These are phyloP conservation scores for Trichoderma sp. DNA, from an alignment of 2,329 filamentous ascomycete genomes.

Conservation along the genomic window DNA sequence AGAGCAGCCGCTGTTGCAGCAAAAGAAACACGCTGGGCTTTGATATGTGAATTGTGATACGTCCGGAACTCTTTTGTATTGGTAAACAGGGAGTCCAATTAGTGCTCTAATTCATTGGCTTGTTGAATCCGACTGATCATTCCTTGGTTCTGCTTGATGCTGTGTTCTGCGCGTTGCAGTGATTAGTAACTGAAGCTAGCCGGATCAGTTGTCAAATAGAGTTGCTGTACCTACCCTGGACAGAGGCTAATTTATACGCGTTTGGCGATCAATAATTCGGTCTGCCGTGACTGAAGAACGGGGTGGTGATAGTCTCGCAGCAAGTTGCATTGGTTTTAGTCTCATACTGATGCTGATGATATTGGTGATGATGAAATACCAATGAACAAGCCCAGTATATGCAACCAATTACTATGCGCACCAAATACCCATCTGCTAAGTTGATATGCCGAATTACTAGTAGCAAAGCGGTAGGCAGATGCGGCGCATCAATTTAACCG, in stretches of 20 bases:
- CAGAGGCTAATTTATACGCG: background rate
- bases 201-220: background rate
- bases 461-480: background rate
- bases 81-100: background rate
- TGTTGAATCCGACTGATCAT: background rate
- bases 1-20: background rate
- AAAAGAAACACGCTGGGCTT: background rate
- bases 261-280: background rate
- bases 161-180: no score
- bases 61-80: background rate
- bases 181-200: background rate
- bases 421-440: no score
- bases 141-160: background rate
- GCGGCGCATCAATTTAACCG: constrained; percentile 10
- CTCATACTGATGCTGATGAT: no score
- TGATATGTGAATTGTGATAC: background rate
- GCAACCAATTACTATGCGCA: no score
- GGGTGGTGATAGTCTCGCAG: background rate
- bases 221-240: background rate
- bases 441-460: background rate
- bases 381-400: background rate
- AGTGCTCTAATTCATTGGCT: background rate
- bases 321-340: background rate
- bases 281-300: background rate
- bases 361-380: background rate